Base-by-base conservation (phyloP, 2,329 filamentous ascomycete genomes). In the Penicillium vulpinum region DNA sequence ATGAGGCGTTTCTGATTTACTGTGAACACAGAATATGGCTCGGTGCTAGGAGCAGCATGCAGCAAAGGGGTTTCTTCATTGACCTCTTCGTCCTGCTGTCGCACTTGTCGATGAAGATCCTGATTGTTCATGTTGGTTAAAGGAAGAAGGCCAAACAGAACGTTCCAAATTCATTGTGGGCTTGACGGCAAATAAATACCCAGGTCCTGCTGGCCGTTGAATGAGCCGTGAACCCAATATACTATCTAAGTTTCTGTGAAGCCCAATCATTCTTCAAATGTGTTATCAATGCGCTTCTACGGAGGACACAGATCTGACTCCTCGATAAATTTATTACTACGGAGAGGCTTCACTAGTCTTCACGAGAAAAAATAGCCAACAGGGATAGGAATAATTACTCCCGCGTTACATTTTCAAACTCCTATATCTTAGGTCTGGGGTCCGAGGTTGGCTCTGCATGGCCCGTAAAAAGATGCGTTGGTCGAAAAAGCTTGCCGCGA, bases 1-100 rank as follows among this genome's bases (percentile, higher is more conserved):
- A 77, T 75, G 18, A 73, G 64, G 13, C 65, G 61, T 57, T 75
- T 77, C 54, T 75, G 68, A 15, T 51, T 51, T 10, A 51, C 58
- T 1, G 68, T 70, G 56, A 77, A 76, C 11, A 70, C 56, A 0
- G 72, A 73, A 54, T 74, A 72, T 22, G 54, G 47, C 22, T 59
- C 24, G 16, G 26, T 49, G 4, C 15, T 29, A 18, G 48, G 9
- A 1, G 24, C 7, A 8, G 22, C 5, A 9, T 26, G 29, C 8
- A 70, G 46, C 15, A 70, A 56, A 8, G 62, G 52, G 0, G 62
- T 67, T n/a, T 57, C 54, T 40, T 68, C 66, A 9, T 52, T 38
- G 0, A 31, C 35, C 13, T 56, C 39, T 2, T 31, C 28, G 1
- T 40, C 26, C 4, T 40, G 18, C 4, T 29, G 18, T 2, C 21